Evolutionary conservation across 352 stramenopile species (phyloP).

Genomic region (Globisporangium middletonii): DNA sequence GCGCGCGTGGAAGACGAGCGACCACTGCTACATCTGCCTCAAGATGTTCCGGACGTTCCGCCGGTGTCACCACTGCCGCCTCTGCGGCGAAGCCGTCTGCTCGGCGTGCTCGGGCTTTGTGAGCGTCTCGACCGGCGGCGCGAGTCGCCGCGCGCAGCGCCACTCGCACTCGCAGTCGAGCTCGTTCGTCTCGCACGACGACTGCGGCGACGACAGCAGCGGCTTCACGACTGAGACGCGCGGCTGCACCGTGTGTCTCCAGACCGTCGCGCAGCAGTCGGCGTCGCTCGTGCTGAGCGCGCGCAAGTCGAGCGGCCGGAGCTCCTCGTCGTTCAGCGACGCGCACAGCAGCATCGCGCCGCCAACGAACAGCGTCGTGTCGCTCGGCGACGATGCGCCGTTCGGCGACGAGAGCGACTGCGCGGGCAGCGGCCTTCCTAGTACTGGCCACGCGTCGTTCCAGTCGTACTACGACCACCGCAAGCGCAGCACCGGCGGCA

Average conservation of each 20-base stretch:
- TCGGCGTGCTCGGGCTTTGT: conserved; percentile 58
- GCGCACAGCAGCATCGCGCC: conserved; percentile 4
- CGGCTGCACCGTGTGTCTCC: conserved; percentile 20
- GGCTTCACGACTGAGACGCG: conserved; percentile 24
- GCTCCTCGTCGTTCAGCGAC: conserved; percentile 13
- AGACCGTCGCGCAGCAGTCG: conserved; percentile 4
- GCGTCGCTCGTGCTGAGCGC: not conserved
- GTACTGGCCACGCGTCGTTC: conserved; percentile 19
- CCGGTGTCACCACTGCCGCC: conserved; percentile 57
- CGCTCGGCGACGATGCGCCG: conserved; percentile 12
- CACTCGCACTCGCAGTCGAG: conserved; percentile 11
- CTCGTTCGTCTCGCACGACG: conserved; percentile 11
- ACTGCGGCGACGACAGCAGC: conserved; percentile 13
- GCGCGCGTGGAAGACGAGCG: conserved; percentile 52
- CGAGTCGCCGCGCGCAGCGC: conserved; percentile 3
- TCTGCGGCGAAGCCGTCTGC: conserved; percentile 64
- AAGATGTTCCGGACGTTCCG: conserved; percentile 65
- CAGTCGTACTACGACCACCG: conserved; percentile 16
- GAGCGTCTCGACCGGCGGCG: conserved; percentile 6
- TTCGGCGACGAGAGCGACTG: conserved; percentile 13
- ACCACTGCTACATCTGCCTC: conserved; percentile 52
- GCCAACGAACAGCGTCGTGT: conserved; percentile 10
- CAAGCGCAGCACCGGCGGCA: conserved; percentile 10
- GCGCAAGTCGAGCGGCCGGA: conserved; percentile 7
- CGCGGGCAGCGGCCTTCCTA: conserved; percentile 11